Percentiles rank a stretch among this genome's conserved stretches.
These are phyloP conservation scores for Rhizomucor miehei DNA, from an alignment of 371 early-diverging fungal species.

Conservation along the genomic window DNA sequence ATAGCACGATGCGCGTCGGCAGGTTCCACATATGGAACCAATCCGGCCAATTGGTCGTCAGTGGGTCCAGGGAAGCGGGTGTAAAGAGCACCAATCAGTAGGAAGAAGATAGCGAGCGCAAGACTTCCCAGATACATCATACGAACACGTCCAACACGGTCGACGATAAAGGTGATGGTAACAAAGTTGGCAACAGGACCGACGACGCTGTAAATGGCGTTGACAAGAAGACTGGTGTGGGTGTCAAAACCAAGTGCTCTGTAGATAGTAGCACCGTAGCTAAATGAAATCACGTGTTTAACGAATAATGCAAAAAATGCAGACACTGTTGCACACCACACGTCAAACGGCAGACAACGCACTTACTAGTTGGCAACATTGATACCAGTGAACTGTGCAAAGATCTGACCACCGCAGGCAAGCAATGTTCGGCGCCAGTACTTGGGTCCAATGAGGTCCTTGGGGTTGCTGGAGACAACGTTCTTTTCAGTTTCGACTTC, in stretches of 20 bases:
- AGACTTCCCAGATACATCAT: constrained; percentile 25
- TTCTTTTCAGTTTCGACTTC: constrained; percentile 39
- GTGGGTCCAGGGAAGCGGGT: constrained; percentile 11
- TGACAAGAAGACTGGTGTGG: constrained; percentile 9
- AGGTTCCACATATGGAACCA: constrained; percentile 15
- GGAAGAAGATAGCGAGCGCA: constrained; percentile 19
- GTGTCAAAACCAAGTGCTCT: constrained; percentile 55
- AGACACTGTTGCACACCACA: too few species aligned
- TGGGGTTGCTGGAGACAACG: constrained; percentile 64
- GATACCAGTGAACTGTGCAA: constrained; percentile 54
- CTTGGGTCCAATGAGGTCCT: constrained; percentile 58
- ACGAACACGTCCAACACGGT: constrained; percentile 25
- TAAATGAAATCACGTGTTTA: constrained; percentile 36
- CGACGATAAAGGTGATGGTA: constrained; percentile 32
- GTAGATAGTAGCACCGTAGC: constrained; percentile 41
- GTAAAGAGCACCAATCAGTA: constrained; percentile 14
- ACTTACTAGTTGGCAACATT: constrained; percentile 52
- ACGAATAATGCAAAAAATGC: too few species aligned
- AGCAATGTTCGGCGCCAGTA: constrained; percentile 8
- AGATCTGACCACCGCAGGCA: constrained; percentile 24
- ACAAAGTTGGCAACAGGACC: constrained; percentile 37
- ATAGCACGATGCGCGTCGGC: constrained; percentile 31
- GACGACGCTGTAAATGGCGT: constrained; percentile 22
- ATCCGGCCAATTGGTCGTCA: constrained; percentile 13
- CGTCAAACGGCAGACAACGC: too few species aligned